Conservation (phyloP, 495 filamentous ascomycete genomes). For the Collariella sp. region DNA sequence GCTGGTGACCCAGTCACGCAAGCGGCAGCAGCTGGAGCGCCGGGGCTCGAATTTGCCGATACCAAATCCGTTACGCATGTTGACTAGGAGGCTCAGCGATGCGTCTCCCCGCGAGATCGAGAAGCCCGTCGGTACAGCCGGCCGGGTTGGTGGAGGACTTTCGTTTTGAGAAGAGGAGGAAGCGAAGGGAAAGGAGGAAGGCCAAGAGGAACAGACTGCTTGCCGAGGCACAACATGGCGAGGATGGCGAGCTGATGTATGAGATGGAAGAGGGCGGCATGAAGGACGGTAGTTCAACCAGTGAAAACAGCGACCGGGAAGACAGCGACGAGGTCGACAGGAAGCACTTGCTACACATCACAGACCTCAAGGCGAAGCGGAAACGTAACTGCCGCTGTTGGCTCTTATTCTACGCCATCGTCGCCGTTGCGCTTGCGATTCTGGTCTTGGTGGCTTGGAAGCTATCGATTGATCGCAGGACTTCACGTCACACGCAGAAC, state of each 20-base stretch:
- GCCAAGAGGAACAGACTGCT: slow-evolving; percentile 42
- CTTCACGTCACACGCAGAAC: slow-evolving; percentile 11
- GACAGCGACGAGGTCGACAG: slow-evolving; percentile 48
- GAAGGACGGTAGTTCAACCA: slow-evolving; percentile 52
- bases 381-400: slow-evolving; percentile 41
- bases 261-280: slow-evolving; percentile 79
- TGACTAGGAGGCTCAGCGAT: slow-evolving; percentile 30
- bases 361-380: slow-evolving; percentile 36
- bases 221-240: slow-evolving; percentile 44
- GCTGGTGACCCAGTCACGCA: slow-evolving; percentile 49
- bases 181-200: slow-evolving; percentile 34
- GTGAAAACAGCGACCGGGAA: slow-evolving; percentile 47
- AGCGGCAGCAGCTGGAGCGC: slow-evolving; percentile 44
- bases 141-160: slow-evolving; percentile 22
- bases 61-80: slow-evolving; percentile 37
- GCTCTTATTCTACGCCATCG: slow-evolving; percentile 45
- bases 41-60: slow-evolving; percentile 37
- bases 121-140: slow-evolving; percentile 24
- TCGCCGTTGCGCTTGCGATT: slow-evolving; percentile 44
- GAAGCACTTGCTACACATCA: slow-evolving; percentile 35
- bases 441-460: slow-evolving; percentile 44
- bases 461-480: slow-evolving; percentile 33
- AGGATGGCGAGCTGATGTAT: slow-evolving; percentile 72
- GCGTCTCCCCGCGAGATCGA: slow-evolving; percentile 21
- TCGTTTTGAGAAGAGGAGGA: slow-evolving; percentile 46